A percentile compares a stretch with the other conserved stretches of the same genome.
These are phyloP conservation scores for Ganoderma lingzhi DNA, from an alignment of 1,284 basidiomycete species.

Conservation along the genomic window DNA sequence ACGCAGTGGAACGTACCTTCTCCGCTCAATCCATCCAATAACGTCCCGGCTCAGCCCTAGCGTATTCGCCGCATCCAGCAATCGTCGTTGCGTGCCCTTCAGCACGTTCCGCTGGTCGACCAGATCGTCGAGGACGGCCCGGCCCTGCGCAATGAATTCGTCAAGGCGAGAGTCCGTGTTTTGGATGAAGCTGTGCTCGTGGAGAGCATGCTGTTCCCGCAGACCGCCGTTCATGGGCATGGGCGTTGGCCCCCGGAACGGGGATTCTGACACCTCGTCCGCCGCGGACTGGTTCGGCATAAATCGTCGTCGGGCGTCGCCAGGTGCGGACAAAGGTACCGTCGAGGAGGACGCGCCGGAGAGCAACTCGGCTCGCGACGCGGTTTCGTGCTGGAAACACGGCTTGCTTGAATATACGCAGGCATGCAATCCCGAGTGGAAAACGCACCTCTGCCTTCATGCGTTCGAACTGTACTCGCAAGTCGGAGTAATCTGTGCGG, in stretches of 20 bases:
- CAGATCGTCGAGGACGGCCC: conserved; percentile 89
- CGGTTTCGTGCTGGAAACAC: conserved; percentile 56
- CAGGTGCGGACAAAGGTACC: conserved; percentile 51
- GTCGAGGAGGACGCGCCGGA: conserved; percentile 55
- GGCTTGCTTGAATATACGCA: background rate
- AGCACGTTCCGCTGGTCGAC: conserved; percentile 91
- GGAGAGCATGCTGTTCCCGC: conserved; percentile 81
- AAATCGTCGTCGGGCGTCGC: conserved; percentile 70
- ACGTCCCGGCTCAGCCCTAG: conserved; percentile 91
- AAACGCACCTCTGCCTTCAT: conserved; percentile 61
- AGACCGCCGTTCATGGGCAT: conserved; percentile 57
- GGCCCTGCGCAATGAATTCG: conserved; percentile 90
- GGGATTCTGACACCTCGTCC: conserved; percentile 69
- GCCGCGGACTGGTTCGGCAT: conserved; percentile 53
- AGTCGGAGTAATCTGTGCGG: conserved; percentile 75
- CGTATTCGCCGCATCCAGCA: conserved; percentile 92
- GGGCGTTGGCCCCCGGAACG: conserved; percentile 70
- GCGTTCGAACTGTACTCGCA: conserved; percentile 75
- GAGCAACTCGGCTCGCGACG: conserved; percentile 68
- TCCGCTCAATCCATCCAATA: conserved; percentile 93
- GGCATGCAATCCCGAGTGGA: background rate
- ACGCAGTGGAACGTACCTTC: conserved; percentile 69
- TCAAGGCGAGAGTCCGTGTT: conserved; percentile 84
- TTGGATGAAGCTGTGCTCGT: conserved; percentile 88
- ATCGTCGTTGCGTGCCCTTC: conserved; percentile 87